Percentiles rank a stretch among this genome's conserved stretches.
These are phyloP conservation scores for Nemania sp. DNA, from an alignment of 2,329 filamentous ascomycete species.

Conservation along the genomic window DNA sequence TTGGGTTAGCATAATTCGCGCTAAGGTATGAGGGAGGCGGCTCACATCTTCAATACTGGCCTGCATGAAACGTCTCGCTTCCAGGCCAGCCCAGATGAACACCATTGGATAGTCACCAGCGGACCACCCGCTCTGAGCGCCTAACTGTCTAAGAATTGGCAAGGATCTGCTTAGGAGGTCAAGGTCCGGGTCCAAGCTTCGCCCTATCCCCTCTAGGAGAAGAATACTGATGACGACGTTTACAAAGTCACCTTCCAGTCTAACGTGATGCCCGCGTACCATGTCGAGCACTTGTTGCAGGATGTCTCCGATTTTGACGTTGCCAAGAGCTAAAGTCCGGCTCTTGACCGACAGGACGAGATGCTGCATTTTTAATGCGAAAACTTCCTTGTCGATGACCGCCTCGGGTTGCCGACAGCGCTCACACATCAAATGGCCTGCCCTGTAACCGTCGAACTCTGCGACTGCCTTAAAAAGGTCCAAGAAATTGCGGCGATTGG, in stretches of 20 bases:
- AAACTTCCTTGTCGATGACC: slow-evolving; percentile 89
- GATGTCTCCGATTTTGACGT: slow-evolving; percentile 96
- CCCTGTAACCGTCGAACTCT: slow-evolving; percentile 96
- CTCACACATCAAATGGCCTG: slow-evolving; percentile 95
- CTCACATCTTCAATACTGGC: slow-evolving; percentile 88
- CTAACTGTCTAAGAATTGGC: slow-evolving; percentile 89
- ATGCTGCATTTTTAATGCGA: slow-evolving; percentile 97
- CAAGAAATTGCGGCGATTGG: slow-evolving; percentile 89
- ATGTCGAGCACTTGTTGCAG: slow-evolving; percentile 89
- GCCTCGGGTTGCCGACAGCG: slow-evolving; percentile 92
- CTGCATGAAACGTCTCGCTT: slow-evolving; percentile 89
- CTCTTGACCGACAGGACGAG: slow-evolving; percentile 91
- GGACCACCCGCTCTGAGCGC: slow-evolving; percentile 78
- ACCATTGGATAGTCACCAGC: slow-evolving; percentile 86
- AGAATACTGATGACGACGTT: slow-evolving; percentile 97
- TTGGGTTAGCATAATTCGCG: background rate
- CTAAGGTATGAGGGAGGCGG: slow-evolving; percentile 2
- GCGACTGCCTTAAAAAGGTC: slow-evolving; percentile 96
- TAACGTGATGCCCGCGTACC: slow-evolving; percentile 92
- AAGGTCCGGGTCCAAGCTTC: slow-evolving; percentile 84
- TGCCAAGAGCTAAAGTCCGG: slow-evolving; percentile 89
- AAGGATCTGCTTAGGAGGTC: slow-evolving; percentile 89
- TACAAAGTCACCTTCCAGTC: slow-evolving; percentile 96
- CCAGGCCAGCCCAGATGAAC: slow-evolving; percentile 89
- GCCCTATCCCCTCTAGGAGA: slow-evolving; percentile 91